phyloP scores from a whole-genome alignment of 1,284 basidiomycete genomes.

The Fereydounia khargensis region DNA sequence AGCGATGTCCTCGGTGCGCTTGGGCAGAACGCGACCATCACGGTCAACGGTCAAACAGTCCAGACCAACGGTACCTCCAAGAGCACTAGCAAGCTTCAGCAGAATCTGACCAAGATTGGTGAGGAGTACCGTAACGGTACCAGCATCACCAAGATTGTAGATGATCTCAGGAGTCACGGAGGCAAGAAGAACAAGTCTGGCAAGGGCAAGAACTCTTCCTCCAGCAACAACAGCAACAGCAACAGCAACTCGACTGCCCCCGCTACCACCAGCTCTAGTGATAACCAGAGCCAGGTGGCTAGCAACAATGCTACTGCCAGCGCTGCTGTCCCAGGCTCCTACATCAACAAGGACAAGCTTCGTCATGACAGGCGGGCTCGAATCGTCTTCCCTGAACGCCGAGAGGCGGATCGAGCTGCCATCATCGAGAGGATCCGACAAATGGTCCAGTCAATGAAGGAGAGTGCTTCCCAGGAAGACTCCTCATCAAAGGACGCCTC shows the following conservation, averaged over 20 bases:
- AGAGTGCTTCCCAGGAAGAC: too few relatives aligned
- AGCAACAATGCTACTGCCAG: slow-evolving; percentile 7
- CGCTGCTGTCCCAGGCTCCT: too few relatives aligned
- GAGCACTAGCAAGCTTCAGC: slow-evolving; percentile 8
- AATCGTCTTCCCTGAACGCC: too few relatives aligned
- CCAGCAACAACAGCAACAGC: neutral
- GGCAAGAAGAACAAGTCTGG: slow-evolving; percentile 2
- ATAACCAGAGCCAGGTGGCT: slow-evolving; percentile 5
- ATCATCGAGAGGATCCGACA: too few relatives aligned
- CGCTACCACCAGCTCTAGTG: slow-evolving; percentile 1
- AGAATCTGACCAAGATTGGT: slow-evolving; percentile 13
- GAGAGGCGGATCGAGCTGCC: too few relatives aligned
- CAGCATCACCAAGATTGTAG: slow-evolving; percentile 26
- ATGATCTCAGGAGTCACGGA: slow-evolving; percentile 6
- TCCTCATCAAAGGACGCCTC: neutral
- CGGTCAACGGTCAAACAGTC: neutral
- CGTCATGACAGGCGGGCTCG: too few relatives aligned
- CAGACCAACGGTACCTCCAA: slow-evolving; percentile 16
- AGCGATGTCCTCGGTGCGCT: slow-evolving; percentile 15
- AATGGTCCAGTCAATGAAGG: too few relatives aligned
- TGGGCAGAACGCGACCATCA: too few relatives aligned
- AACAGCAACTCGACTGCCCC: slow-evolving; percentile 6
- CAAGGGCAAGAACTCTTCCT: slow-evolving; percentile 1
- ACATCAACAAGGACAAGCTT: too few relatives aligned
- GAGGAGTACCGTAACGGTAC: slow-evolving; percentile 15